Evolutionary conservation across 768 basidiomycete species (phyloP), one percentile per base, ranked within the genome.

Genomic region (Lentinula boryana): DNA sequence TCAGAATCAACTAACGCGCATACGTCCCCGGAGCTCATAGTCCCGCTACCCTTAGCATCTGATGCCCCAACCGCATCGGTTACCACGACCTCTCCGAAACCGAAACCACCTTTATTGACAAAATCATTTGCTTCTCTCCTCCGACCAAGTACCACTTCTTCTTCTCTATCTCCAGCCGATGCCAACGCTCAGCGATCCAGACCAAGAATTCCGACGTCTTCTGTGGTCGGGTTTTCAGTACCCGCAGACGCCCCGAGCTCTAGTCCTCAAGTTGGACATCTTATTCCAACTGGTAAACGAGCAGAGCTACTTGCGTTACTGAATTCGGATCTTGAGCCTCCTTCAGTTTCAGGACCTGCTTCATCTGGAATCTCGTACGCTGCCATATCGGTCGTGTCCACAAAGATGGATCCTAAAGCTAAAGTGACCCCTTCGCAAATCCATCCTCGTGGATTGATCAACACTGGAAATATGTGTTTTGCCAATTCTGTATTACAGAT

Each of bases 381-480:
- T 38, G 68, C 69, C 18, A 62, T 64, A 4, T 58, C 68, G 1
- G 58, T 43, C 21, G 64, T 63, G 13, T 38, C 63, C 23, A 4
- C 27, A 13, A 23, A 31, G 16, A 10, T 35, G 16, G 48, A 31
- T 33, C 4, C 49, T n/a, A 15, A 12, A 57, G 12, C 53, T 23
- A 27, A 6, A 32, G 23, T 21, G 51, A n/a, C 36, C 18, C n/a
- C 60, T 13, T 58, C 57, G 27, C 59, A 72, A 71, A 52, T 91
- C 36, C 76, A 79, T 6, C 85, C 92, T 0, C 80, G 95, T 13
- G 96, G 96, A 4, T 75, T 99, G 53, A 80, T 98, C 65, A 99
- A 99, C 72, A 89, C 85, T 2, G 95, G 96, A 0, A 99, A 99
- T 73, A 88, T 98, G 87, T 99, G 96, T 71, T 99, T 98, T 69